Evolutionary conservation across 1,284 basidiomycete species (phyloP).

Genomic region (Paramarasmius palmivorus): DNA sequence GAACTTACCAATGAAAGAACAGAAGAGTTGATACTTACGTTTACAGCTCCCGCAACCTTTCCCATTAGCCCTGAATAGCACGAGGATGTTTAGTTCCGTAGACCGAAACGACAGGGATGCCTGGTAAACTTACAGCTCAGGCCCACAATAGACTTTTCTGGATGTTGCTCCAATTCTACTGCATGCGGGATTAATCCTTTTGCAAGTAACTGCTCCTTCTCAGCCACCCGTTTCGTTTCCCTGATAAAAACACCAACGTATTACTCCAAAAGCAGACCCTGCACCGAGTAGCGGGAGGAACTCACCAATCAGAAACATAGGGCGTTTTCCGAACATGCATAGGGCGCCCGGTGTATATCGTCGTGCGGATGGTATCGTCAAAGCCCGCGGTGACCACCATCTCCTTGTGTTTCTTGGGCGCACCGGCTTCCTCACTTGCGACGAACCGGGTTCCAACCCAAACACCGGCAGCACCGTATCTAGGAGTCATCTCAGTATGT

Average conservation of each 20-base stretch:
- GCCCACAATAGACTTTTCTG: slow-evolving; percentile 66
- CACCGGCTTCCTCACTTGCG: slow-evolving; percentile 79
- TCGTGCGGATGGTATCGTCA: slow-evolving; percentile 70
- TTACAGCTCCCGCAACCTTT: slow-evolving; percentile 78
- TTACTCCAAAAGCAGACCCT: neutral
- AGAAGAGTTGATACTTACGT: slow-evolving; percentile 37
- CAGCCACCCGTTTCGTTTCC: slow-evolving; percentile 59
- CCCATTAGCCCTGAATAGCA: slow-evolving; percentile 75
- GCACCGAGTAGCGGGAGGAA: slow-evolving; percentile 5
- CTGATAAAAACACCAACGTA: slow-evolving; percentile 28
- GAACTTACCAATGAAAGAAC: neutral
- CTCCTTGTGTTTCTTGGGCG: slow-evolving; percentile 82
- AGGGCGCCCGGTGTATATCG: slow-evolving; percentile 85
- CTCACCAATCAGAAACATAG: slow-evolving; percentile 70
- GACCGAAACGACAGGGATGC: slow-evolving; percentile 3
- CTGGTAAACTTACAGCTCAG: slow-evolving; percentile 48
- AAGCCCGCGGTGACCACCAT: slow-evolving; percentile 63
- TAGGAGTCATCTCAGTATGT: slow-evolving; percentile 21
- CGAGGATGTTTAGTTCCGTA: slow-evolving; percentile 1
- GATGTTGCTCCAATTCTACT: slow-evolving; percentile 67
- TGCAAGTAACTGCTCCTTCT: slow-evolving; percentile 61
- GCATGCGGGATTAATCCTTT: slow-evolving; percentile 78
- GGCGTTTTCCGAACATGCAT: slow-evolving; percentile 79
- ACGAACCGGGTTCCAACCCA: slow-evolving; percentile 95
- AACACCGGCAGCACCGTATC: slow-evolving; percentile 78